Evolutionary conservation across 2,329 filamentous ascomycete genomes (phyloP).

Genomic region (Penicillium italicum): DNA sequence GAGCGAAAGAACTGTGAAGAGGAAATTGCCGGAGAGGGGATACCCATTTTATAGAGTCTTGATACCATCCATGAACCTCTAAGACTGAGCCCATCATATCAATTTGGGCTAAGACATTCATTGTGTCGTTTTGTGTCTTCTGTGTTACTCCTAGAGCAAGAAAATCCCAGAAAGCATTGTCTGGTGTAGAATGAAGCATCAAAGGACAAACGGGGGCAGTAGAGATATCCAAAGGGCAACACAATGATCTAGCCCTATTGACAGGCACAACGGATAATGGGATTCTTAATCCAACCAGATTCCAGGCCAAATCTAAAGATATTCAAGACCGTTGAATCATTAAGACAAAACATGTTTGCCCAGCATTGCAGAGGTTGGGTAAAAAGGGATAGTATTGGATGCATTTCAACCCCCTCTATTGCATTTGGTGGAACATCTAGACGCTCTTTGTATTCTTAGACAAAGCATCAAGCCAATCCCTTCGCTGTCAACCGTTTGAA

Average conservation of each 20-base stretch:
- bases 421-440: conserved; percentile 1
- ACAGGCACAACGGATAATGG: conserved; percentile 11
- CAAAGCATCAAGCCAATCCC: conserved; percentile 9
- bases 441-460: neutral
- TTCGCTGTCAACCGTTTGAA: conserved; percentile 13
- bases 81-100: conserved; percentile 4
- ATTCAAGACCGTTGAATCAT: conserved; percentile 5
- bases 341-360: neutral
- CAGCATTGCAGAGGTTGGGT: conserved; percentile 3
- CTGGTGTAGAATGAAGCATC: neutral
- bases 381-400: conserved; percentile 12
- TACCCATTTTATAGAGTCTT: conserved; percentile 1
- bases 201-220: neutral
- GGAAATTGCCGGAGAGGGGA: conserved; percentile 1
- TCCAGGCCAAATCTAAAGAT: conserved; percentile 12
- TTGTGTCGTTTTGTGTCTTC: neutral
- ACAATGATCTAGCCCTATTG: conserved; percentile 2
- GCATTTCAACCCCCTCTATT: conserved; percentile 7
- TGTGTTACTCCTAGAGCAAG: neutral
- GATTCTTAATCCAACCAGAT: conserved; percentile 11
- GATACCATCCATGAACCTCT: neutral
- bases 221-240: neutral
- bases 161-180: neutral
- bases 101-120: conserved; percentile 1
- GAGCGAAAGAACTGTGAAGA: neutral